phyloP scores from a whole-genome alignment of 2,329 filamentous ascomycete species.

The Neonectria coccinea region DNA sequence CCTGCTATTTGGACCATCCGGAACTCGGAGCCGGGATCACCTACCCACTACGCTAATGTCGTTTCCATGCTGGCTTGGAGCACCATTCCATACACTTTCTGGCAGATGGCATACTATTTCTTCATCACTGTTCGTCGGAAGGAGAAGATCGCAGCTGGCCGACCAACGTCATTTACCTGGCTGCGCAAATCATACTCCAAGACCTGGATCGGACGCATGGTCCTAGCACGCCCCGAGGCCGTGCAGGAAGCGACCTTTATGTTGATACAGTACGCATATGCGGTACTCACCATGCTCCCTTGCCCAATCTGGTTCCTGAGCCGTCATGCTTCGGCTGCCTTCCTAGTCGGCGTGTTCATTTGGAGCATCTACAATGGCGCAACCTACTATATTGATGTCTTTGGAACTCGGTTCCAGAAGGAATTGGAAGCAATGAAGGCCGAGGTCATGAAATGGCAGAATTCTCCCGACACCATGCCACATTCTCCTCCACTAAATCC shows the following conservation, averaged over 20 bases:
- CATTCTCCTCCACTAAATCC: conserved; percentile 52
- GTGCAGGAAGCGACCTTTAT: conserved; percentile 94
- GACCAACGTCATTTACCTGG: conserved; percentile 98
- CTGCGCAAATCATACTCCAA: conserved; percentile 91
- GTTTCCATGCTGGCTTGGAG: conserved; percentile 93
- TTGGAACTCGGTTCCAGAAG: conserved; percentile 95
- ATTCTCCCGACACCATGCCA: conserved; percentile 61
- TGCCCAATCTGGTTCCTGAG: conserved; percentile 96
- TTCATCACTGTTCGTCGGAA: conserved; percentile 94
- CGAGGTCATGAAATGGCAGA: conserved; percentile 91
- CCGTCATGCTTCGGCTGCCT: conserved; percentile 79
- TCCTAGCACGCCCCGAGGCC: conserved; percentile 78
- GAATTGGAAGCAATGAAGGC: conserved; percentile 90
- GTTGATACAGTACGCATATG: conserved; percentile 93
- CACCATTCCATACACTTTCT: conserved; percentile 89
- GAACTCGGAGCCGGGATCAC: conserved; percentile 73
- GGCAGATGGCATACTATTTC: conserved; percentile 94
- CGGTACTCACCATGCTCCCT: conserved; percentile 91
- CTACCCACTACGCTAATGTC: conserved; percentile 82
- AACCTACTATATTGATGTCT: conserved; percentile 98
- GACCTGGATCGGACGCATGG: conserved; percentile 86
- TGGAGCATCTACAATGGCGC: conserved; percentile 98
- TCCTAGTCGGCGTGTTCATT: conserved; percentile 84
- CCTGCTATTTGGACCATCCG: conserved; percentile 89
- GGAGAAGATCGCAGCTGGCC: conserved; percentile 94